Evolutionary conservation across 176 grass and related monocot species (phyloP).

Genomic region (Olyra latifolia): DNA sequence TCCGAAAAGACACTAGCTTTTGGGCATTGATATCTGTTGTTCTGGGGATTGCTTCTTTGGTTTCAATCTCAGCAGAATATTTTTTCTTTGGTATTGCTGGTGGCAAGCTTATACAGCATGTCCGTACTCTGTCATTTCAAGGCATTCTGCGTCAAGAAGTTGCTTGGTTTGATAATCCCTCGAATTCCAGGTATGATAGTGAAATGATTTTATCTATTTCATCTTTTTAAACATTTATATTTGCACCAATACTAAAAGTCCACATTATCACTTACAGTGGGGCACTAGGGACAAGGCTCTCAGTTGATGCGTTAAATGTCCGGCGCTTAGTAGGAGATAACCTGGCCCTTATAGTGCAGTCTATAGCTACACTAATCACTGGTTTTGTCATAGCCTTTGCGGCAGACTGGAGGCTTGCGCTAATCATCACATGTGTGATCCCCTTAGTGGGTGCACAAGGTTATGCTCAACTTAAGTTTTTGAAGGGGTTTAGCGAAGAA

Average conservation of each 20-base stretch:
- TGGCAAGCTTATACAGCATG: conserved; percentile 67
- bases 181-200: conserved; percentile 63
- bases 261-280: conserved; percentile 52
- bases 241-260: neutral
- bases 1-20: conserved; percentile 63
- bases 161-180: conserved; percentile 75
- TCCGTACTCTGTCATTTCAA: conserved; percentile 60
- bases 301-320: conserved; percentile 73
- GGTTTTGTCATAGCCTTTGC: conserved; percentile 68
- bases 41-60: conserved; percentile 41
- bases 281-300: conserved; percentile 78
- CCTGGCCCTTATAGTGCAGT: conserved; percentile 72
- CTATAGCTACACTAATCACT: conserved; percentile 45
- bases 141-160: conserved; percentile 71
- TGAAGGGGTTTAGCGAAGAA: conserved; percentile 65
- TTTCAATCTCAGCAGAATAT: conserved; percentile 50
- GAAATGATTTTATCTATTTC: neutral
- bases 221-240: neutral
- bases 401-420: conserved; percentile 71
- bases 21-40: conserved; percentile 62
- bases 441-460: conserved; percentile 57
- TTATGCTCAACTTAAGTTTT: conserved; percentile 66
- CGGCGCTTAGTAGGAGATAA: conserved; percentile 76
- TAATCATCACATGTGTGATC: conserved; percentile 65
- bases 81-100: conserved; percentile 78